A percentile compares a stretch with the other conserved stretches of the same genome.
Conservation (phyloP, 257 asterid species). For the Galeopsis tetrahit region DNA sequence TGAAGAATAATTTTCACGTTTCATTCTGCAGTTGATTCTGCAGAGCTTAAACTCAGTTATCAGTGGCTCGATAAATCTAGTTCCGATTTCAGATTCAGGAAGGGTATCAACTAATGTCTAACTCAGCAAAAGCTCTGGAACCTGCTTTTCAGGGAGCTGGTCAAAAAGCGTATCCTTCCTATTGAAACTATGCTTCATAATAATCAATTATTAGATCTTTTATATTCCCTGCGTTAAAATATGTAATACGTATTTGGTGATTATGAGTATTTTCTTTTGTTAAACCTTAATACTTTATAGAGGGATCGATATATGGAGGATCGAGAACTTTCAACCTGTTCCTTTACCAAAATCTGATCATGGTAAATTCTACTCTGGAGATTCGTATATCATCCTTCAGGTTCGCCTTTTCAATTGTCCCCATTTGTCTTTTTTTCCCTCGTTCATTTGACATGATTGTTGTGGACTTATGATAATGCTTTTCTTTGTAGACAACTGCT, state of each 20-base stretch:
- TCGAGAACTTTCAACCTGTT: constrained; percentile 91
- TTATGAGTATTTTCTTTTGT: constrained; percentile 31
- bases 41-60: constrained; percentile 28
- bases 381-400: constrained; percentile 91
- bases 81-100: constrained; percentile 36
- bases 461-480: constrained; percentile 15
- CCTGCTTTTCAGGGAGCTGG: constrained; percentile 98
- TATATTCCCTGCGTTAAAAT: not conserved
- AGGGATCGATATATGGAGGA: constrained; percentile 98
- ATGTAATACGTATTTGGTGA: not conserved
- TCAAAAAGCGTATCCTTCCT: constrained; percentile 82
- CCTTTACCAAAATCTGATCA: constrained; percentile 79
- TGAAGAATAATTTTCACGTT: constrained; percentile 16
- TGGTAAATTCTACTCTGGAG: constrained; percentile 95
- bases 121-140: constrained; percentile 69
- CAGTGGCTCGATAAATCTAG: constrained; percentile 36
- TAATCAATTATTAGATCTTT: constrained; percentile 8
- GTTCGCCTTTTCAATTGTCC: constrained; percentile 40
- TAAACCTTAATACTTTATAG: constrained; percentile 57
- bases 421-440: not conserved
- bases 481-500: constrained; percentile 61
- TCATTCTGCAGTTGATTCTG: constrained; percentile 37
- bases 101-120: constrained; percentile 59
- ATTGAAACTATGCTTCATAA: constrained; percentile 22
- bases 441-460: not conserved